phyloP scores from a whole-genome alignment of 2,329 filamentous ascomycete genomes.

The Pseudogymnoascus destructans region DNA sequence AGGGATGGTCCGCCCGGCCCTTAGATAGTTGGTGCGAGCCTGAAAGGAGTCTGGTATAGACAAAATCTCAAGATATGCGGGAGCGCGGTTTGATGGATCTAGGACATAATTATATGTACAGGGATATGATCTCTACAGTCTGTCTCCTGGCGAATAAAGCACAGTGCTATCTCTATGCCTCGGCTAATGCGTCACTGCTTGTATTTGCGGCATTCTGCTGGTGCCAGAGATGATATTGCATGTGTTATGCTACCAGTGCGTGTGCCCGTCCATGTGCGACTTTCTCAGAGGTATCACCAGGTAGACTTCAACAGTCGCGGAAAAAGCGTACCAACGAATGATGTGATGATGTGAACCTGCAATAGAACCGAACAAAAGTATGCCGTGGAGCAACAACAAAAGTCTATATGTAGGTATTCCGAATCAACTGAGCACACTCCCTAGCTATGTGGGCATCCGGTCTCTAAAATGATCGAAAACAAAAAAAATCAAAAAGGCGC shows the following conservation, averaged over 20 bases:
- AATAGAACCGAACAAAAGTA: neutral
- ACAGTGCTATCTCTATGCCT: neutral
- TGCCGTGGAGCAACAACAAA: neutral
- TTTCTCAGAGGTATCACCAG: constrained; percentile 1
- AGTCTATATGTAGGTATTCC: constrained; percentile 5
- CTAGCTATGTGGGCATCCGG: constrained; percentile 6
- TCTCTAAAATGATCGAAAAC: constrained; percentile 1
- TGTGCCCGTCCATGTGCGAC: neutral
- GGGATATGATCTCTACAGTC: constrained; percentile 7
- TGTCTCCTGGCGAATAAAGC: neutral
- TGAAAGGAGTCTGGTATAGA: neutral
- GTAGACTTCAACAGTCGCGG: neutral
- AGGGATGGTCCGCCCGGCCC: neutral
- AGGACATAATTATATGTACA: constrained; percentile 6
- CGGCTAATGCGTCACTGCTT: neutral
- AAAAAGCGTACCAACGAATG: neutral
- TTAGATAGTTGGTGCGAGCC: constrained; percentile 3
- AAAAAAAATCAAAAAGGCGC: neutral
- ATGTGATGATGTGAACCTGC: neutral
- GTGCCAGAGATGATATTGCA: neutral
- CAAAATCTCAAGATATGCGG: constrained; percentile 4
- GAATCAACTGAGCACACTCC: constrained; percentile 6
- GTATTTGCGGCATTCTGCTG: neutral
- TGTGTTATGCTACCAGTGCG: neutral
- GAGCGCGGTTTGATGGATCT: constrained; percentile 4